Evolutionary conservation across 2,329 filamentous ascomycete species (phyloP).

Genomic region (Botryotinia calthae): DNA sequence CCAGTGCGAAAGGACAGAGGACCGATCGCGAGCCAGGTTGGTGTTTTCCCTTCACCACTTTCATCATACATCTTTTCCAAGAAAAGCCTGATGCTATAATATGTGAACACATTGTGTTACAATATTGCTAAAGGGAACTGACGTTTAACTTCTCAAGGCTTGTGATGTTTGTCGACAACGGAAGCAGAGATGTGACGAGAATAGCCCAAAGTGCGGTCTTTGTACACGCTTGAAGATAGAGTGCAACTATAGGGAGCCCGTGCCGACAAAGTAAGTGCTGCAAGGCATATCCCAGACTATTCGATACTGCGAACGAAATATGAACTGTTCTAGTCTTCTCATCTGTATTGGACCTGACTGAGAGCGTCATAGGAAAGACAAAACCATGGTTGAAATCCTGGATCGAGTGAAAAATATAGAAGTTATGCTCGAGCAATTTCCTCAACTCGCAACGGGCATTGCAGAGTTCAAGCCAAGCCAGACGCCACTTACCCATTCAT

Average conservation of each 20-base stretch:
- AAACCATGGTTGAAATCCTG: conserved; percentile 59
- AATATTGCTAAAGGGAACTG: background rate
- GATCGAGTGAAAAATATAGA: conserved; percentile 55
- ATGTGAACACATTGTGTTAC: background rate
- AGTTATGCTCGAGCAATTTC: conserved; percentile 51
- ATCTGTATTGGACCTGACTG: conserved; percentile 4
- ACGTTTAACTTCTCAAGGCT: conserved; percentile 41
- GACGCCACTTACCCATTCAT: conserved; percentile 32
- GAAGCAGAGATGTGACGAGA: conserved; percentile 65
- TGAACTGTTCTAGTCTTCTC: background rate
- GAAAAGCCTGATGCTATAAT: background rate
- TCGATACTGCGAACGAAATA: conserved; percentile 10
- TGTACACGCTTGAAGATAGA: conserved; percentile 57
- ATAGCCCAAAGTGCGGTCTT: conserved; percentile 58
- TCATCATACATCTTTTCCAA: background rate
- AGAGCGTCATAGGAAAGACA: conserved; percentile 53
- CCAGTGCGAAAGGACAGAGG: conserved; percentile 8
- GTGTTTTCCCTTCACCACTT: background rate
- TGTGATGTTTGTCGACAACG: conserved; percentile 59
- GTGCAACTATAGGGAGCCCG: conserved; percentile 59
- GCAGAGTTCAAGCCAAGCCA: conserved; percentile 29
- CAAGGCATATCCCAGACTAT: background rate
- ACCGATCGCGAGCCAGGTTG: conserved; percentile 12
- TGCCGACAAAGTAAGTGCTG: conserved; percentile 58
- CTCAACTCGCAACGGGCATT: conserved; percentile 5